Evolutionary conservation across 139 green algal species (phyloP), one percentile per base, ranked within the genome.

Genomic region (Tetradesmus obliquus): DNA sequence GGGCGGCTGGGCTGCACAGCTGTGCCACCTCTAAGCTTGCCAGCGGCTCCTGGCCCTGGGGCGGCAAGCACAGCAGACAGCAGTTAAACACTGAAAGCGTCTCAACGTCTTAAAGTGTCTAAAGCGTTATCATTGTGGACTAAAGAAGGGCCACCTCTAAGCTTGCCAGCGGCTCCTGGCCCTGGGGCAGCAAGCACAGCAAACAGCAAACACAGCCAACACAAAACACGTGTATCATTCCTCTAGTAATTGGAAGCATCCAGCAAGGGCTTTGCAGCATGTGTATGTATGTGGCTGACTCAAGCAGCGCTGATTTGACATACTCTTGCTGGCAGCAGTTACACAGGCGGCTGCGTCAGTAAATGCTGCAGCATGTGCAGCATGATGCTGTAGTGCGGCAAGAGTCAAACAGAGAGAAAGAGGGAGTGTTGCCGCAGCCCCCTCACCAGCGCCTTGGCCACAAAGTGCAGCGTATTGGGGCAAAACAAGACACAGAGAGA

Each of bases 31-130:
- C 83, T 22, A 71, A 9, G 54, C 83, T 88, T 3, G 55, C 83
- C 9, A 88, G 83, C 2, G 83, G 83, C 83, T 88, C 83, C 7
- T 58, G n/a, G 15, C 55, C 83, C 83, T 88, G 83, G n/a, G 17
- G 66, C n/a, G 10, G 15, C 2, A 24, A 24, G 66, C 66, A 76
- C 17, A 24, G 15, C 66, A 76, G 66, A 45, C 32, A 45, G 32
- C 32, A 45, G 32, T 45, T 45, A 45, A 45, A 45, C 32, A 45
- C 32, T 45, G 32, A 45, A 45, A 45, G 32, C 32, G 32, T 45
- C 32, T 45, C 32, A 45, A 45, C 32, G 32, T 45, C 32, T 45
- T 45, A 45, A 45, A 45, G 32, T 45, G 32, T 45, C 32, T 45
- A 45, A 45, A 45, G 32, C 32, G 32, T 45, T 45, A 45, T 45